Percentiles rank a stretch among this genome's conserved stretches.
Evolutionary conservation across 768 basidiomycete species (phyloP).

Genomic region (Kwoniella bestiolae): DNA sequence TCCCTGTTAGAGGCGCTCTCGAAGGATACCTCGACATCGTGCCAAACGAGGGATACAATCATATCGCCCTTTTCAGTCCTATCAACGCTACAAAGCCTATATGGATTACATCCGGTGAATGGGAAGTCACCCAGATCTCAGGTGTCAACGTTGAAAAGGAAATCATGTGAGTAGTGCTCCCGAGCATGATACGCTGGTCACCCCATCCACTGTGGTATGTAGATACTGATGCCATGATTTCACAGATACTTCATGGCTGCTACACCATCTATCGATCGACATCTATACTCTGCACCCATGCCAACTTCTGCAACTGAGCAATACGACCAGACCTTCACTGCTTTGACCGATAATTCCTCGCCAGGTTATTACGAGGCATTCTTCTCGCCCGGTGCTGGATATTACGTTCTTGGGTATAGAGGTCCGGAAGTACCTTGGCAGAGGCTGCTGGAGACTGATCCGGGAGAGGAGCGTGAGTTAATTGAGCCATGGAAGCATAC

Average conservation of each 20-base stretch:
- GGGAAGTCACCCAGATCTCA: constrained; percentile 84
- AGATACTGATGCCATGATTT: constrained; percentile 11
- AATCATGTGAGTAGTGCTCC: constrained; percentile 78
- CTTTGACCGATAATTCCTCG: constrained; percentile 47
- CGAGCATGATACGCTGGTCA: no score
- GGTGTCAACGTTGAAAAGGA: constrained; percentile 72
- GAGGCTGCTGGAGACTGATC: constrained; percentile 65
- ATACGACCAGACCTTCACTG: constrained; percentile 31
- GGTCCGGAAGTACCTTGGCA: constrained; percentile 90
- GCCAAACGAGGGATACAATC: constrained; percentile 84
- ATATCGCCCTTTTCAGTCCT: constrained; percentile 88
- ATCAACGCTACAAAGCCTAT: constrained; percentile 69
- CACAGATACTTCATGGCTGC: constrained; percentile 92
- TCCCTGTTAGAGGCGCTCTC: constrained; percentile 55
- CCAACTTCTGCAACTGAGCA: constrained; percentile 63
- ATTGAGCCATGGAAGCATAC: not conserved
- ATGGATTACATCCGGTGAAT: constrained; percentile 83
- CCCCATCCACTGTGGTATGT: no score
- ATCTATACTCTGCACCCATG: constrained; percentile 79
- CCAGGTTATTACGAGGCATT: constrained; percentile 68
- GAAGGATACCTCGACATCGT: constrained; percentile 88
- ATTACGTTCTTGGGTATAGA: constrained; percentile 76
- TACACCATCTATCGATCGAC: constrained; percentile 77
- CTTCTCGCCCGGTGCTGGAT: constrained; percentile 86
- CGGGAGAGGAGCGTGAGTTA: constrained; percentile 24